Percentiles rank a stretch among this genome's conserved stretches.
Evolutionary conservation across 2,329 filamentous ascomycete species (phyloP).

Genomic region (Aspergillus neotritici): DNA sequence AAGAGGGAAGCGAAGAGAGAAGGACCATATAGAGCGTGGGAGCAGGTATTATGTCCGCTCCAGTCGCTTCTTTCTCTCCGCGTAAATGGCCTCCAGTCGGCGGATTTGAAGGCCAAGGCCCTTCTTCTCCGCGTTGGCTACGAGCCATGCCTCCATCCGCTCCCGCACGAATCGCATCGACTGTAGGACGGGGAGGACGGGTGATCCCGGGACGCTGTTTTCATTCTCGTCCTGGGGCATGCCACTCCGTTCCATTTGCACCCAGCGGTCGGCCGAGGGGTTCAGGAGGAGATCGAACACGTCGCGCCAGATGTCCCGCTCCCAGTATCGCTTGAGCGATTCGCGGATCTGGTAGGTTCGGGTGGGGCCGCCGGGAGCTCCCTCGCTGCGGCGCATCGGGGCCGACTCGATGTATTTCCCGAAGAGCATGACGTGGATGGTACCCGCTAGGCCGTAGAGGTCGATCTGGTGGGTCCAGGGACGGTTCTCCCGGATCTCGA

Average conservation of each 20-base stretch:
- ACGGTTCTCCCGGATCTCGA: constrained; percentile 87
- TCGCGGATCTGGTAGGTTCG: constrained; percentile 77
- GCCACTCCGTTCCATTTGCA: constrained; percentile 52
- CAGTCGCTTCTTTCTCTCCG: constrained; percentile 45
- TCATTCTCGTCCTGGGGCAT: not conserved
- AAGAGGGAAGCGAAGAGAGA: not conserved
- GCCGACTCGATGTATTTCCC: constrained; percentile 88
- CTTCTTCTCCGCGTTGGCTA: constrained; percentile 75
- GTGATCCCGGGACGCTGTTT: not conserved
- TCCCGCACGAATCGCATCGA: constrained; percentile 65
- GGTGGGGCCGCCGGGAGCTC: constrained; percentile 17
- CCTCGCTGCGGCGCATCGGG: constrained; percentile 22
- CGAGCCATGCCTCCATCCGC: constrained; percentile 79
- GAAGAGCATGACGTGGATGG: constrained; percentile 82
- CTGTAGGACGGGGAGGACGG: constrained; percentile 65
- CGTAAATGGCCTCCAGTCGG: constrained; percentile 64
- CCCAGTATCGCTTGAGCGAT: constrained; percentile 90
- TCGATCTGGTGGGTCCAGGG: constrained; percentile 98
- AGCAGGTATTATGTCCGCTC: constrained; percentile 20
- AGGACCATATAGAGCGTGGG: constrained; percentile 1
- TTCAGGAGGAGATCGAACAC: constrained; percentile 85
- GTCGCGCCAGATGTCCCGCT: constrained; percentile 80
- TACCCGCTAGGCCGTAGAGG: constrained; percentile 86
- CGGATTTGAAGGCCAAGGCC: constrained; percentile 52
- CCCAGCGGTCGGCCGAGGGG: constrained; percentile 55